Base-by-base conservation (phyloP, 2,329 filamentous ascomycete genomes). In the Rutstroemia sp. region DNA sequence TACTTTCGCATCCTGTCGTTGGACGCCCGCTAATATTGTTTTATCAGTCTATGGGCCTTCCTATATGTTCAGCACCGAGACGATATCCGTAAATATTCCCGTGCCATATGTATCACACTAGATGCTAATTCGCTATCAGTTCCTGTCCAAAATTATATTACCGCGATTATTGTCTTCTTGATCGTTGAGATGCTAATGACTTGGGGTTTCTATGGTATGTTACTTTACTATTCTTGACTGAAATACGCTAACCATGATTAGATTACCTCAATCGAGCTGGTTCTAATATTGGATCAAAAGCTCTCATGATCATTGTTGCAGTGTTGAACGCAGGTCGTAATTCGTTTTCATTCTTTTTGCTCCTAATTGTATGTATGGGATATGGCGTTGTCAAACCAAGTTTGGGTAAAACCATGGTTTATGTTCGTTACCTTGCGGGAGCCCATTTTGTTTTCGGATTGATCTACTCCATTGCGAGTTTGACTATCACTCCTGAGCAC, bases 321-420 rank as follows among this genome's bases (percentile, higher is more conserved):
- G 79, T 97, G 23, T 79, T 99, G 46, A 97, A 96, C 69, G 94
- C 94, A 5, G 92, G 86, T 56, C 83, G 94, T 62, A 99, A 97
- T 73, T 96, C 92, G 0, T 97, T 99, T 71, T 96, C 92, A 0
- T 99, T 99, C 78, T 99, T 99, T 78, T 78, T 99, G 50, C 80
- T 99, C 8, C 84, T 99, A 53, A 97, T 99, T 64, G 94, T 99
- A 34, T 99, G 94, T 72, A 99, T 99, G 94, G 94, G 94, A 34
- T 99, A 99, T 67, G 94, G 94, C 65, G 95, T 99, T 23, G 95
- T 99, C 63, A 97, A 97, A 74, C 88, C 87, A 2, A 90, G 87
- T 2, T 80, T 99, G 4, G 94, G 94, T 57, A 88, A 87, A 67
- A 92, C 91, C 12, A 99, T 99, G 94, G 83, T 92, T 63, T 92